Evolutionary conservation across 1,284 basidiomycete genomes (phyloP), one percentile per base, ranked within the genome.

Genomic region (Earliella scabrosa): DNA sequence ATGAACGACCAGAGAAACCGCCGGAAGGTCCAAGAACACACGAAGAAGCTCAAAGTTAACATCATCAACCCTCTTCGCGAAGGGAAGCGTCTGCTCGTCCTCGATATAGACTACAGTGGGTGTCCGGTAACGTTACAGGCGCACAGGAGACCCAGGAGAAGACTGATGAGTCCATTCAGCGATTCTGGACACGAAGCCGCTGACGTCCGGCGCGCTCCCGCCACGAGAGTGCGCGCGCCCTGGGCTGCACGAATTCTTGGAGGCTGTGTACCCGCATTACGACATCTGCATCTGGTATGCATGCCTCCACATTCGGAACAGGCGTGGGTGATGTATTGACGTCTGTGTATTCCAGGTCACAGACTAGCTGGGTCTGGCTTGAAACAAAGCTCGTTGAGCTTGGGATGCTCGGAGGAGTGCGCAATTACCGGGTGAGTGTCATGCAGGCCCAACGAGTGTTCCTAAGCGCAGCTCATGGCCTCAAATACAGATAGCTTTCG

Each of bases 361-460:
- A 91, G 72, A 96, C 93, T 1, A 88, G 85, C 59, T 95, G 93
- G 93, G 80, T 93, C 46, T 97, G 93, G 93, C 79, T 97, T 26
- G 95, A 97, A 72, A 86, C 87, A 29, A 97, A 97, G 73, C 80
- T 97, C 4, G 85, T 92, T 16, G 94, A 97, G 71, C 80, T 97
- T 23, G 91, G 85, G 23, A 92, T 96, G 86, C 75, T 97, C 18
- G 92, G 92, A 0, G 68, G 68, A 0, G 82, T 82, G 43, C 77
- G 78, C 48, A 82, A 81, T 63, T 95, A 95, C 71, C 83, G 92
- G 77, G 88, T 89, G 57, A 26, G 73, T 68, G 45, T 9, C 29
- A 2, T 24, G 34, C 20, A 43, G 16, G 10, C 36, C n/a, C 46
- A 35, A 16, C 16, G 36, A 13, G 45, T 43, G 20, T 26, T 26